phyloP scores from a whole-genome alignment of 2,329 filamentous ascomycete genomes.

The Ophiostoma sp. region DNA sequence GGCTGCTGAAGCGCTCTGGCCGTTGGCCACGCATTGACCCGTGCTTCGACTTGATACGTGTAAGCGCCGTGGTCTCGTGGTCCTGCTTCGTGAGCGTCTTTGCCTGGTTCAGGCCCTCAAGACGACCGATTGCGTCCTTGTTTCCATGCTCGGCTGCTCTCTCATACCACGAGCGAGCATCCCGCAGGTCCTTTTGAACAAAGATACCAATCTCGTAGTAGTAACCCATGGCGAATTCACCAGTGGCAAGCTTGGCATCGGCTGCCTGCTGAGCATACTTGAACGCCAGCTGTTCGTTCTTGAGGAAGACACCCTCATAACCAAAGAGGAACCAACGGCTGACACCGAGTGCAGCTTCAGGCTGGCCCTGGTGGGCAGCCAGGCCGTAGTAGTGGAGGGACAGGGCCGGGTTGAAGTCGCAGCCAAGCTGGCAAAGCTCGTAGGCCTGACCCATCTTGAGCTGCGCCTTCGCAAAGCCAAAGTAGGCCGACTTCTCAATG shows the following conservation, averaged over 20 bases:
- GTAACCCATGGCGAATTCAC: constrained; percentile 95
- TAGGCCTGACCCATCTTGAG: constrained; percentile 96
- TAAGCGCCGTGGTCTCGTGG: constrained; percentile 88
- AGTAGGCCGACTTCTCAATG: constrained; percentile 93
- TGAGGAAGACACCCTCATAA: constrained; percentile 86
- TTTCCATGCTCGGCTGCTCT: constrained; percentile 89
- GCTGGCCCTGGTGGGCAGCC: constrained; percentile 85
- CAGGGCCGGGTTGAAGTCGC: constrained; percentile 89
- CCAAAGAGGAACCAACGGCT: constrained; percentile 99
- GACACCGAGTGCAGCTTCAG: constrained; percentile 92
- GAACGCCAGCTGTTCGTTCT: constrained; percentile 93
- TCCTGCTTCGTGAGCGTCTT: constrained; percentile 86
- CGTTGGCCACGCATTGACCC: constrained; percentile 65
- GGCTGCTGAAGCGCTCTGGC: constrained; percentile 57
- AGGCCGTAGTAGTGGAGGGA: constrained; percentile 96
- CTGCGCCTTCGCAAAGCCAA: constrained; percentile 94
- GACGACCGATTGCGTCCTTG: constrained; percentile 76
- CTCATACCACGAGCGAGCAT: constrained; percentile 87
- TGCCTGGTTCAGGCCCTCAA: constrained; percentile 80
- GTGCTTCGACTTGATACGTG: constrained; percentile 79
- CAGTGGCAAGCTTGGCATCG: constrained; percentile 76
- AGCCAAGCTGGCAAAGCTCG: constrained; percentile 89
- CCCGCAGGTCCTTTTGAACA: constrained; percentile 76
- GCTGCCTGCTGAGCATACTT: constrained; percentile 88
- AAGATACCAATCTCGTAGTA: constrained; percentile 97